These are phyloP conservation scores for thale cress (Arabidopsis thaliana) DNA, from an alignment of 345 rosid species.

Conservation along the genomic window TAIR10.1 NC_003071.7:12549001-12549500, in stretches of 20 bases:
- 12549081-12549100: constrained; percentile 13
- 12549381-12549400: constrained; percentile 41
- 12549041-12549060: not conserved
- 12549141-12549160: constrained; percentile 27
- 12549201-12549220: constrained; percentile 46
- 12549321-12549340: constrained; percentile 63
- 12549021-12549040: not conserved
- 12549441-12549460: constrained; percentile 48
- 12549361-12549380: constrained; percentile 54
- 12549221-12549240: constrained; percentile 50
- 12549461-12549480: constrained; percentile 43
- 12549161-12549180: constrained; percentile 53
- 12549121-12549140: constrained; percentile 45
- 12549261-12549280: constrained; percentile 41
- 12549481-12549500: constrained; percentile 40
- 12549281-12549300: constrained; percentile 46
- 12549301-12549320: constrained; percentile 55
- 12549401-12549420: constrained; percentile 58
- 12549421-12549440: constrained; percentile 47
- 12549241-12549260: constrained; percentile 62
- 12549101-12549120: constrained; percentile 44
- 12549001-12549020: constrained; percentile 2
- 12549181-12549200: constrained; percentile 54
- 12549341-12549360: constrained; percentile 62
- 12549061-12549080: constrained; percentile 29